Conservation (phyloP, 2,329 filamentous ascomycete genomes). For the Grosmannia clavigera region DNA sequence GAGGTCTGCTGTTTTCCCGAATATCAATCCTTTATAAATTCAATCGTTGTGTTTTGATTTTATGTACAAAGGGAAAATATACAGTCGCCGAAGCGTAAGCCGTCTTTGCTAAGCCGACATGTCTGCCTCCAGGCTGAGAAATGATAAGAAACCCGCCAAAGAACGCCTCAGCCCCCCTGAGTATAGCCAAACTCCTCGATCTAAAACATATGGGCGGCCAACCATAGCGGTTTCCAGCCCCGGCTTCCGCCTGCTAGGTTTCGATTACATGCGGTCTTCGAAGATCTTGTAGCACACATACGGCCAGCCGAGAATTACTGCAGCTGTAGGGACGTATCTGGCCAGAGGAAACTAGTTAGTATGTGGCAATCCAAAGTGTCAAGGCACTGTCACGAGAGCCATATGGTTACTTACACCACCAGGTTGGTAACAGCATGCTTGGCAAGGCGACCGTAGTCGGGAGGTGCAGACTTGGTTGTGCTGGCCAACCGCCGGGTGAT, state of each 20-base stretch:
- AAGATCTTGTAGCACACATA: slow-evolving; percentile 6
- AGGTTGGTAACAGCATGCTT: slow-evolving; percentile 19
- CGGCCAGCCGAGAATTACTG: slow-evolving; percentile 27
- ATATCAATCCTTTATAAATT: background rate
- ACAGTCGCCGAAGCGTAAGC: background rate
- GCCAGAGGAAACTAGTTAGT: background rate
- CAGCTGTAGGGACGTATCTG: slow-evolving; percentile 24
- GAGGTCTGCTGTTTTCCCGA: background rate
- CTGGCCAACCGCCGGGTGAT: slow-evolving; percentile 19
- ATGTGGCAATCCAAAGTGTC: background rate
- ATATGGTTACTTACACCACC: slow-evolving; percentile 21
- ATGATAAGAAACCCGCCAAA: background rate
- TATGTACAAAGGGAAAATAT: background rate
- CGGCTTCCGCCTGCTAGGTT: background rate
- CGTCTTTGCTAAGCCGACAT: background rate
- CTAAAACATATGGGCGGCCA: too few relatives aligned
- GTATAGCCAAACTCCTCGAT: background rate
- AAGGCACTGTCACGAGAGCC: background rate
- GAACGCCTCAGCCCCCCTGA: background rate
- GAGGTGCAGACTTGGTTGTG: slow-evolving; percentile 16
- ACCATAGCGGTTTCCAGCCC: background rate
- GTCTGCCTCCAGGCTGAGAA: background rate
- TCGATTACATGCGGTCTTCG: background rate
- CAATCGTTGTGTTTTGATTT: too few relatives aligned
- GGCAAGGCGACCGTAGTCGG: slow-evolving; percentile 25